Base-by-base conservation (phyloP, 805 yeast species). In the Pichia nakasei region DNA sequence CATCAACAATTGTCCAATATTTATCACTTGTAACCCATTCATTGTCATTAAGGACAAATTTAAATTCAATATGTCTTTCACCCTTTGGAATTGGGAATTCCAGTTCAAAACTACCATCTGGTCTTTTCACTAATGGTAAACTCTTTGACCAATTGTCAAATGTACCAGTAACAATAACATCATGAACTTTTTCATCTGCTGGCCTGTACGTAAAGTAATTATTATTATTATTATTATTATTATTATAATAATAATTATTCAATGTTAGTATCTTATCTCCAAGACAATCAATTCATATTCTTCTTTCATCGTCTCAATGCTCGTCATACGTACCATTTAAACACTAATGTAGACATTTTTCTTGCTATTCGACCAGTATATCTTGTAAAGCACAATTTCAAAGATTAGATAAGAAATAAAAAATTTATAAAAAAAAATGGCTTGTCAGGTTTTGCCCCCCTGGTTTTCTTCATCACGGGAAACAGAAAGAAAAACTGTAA, bases 61-160 rank as follows among this genome's bases (percentile, higher is more conserved):
- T 78, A 65, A 72, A 78, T 20, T 65, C 43, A 22, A 60, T 47
- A 39, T 59, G 61, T 3, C 53, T 56, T 3, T 46, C 41, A 24
- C 51, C 53, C n/a, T 47, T 32, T 11, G 52, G 44, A 20, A 65
- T 49, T 31, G 67, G 64, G 15, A 57, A 52, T n/a, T 60, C 48
- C 19, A 65, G 44, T 42, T 56, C 56, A 44, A 61, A 64, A 2
- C 59, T 50, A 12, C 66, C 65, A 36, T 70, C 65, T 1, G 56
- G 37, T 48, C 68, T 70, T 51, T 74, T 71, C 38, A 73, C 67
- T 24, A 78, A 64, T 19, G 69, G 69, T 44, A 67, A 64, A 2
- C 73, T 59, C 52, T 76, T 66, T 35, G 70, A 51, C 84, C 84
- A 78, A 52, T 75, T 60, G 55, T 75, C 81, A 57, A 76, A 76